Evolutionary conservation across 129 eudicot genomes (phyloP).

Genomic region (Artemisia argyi): DNA sequence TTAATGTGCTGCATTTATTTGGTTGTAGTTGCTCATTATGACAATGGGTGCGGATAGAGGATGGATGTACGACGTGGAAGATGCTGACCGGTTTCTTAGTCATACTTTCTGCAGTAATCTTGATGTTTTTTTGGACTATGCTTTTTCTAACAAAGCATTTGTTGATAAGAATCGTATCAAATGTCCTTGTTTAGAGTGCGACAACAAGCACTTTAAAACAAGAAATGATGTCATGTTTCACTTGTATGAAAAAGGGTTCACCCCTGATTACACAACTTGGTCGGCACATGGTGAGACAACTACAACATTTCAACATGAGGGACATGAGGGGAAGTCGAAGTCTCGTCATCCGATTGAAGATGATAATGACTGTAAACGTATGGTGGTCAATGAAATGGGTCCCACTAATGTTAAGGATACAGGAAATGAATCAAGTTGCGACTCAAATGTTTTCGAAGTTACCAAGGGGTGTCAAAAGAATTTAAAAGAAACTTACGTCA

Average conservation of each 20-base stretch:
- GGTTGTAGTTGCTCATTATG: no score
- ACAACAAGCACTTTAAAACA: not conserved
- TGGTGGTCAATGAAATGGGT: not conserved
- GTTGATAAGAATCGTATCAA: not conserved
- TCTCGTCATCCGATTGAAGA: not conserved
- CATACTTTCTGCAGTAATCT: no score
- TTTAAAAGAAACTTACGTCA: no score
- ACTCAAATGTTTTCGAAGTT: not conserved
- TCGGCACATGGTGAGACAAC: constrained; percentile 13
- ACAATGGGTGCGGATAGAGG: no score
- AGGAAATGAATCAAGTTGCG: no score
- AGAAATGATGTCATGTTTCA: not conserved
- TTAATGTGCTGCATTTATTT: no score
- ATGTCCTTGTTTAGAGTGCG: constrained; percentile 1
- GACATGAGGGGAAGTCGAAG: no score
- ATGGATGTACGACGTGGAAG: no score
- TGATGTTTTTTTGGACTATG: not conserved
- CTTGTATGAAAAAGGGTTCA: constrained; percentile 9
- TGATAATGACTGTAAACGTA: not conserved
- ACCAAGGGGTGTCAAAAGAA: no score
- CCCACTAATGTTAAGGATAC: not conserved
- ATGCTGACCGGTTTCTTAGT: no score
- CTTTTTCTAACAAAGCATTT: not conserved
- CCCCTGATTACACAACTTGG: not conserved
- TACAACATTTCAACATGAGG: not conserved